These are phyloP conservation scores for Penicillium nucicola DNA, from an alignment of 495 filamentous ascomycete genomes.

Conservation along the genomic window DNA sequence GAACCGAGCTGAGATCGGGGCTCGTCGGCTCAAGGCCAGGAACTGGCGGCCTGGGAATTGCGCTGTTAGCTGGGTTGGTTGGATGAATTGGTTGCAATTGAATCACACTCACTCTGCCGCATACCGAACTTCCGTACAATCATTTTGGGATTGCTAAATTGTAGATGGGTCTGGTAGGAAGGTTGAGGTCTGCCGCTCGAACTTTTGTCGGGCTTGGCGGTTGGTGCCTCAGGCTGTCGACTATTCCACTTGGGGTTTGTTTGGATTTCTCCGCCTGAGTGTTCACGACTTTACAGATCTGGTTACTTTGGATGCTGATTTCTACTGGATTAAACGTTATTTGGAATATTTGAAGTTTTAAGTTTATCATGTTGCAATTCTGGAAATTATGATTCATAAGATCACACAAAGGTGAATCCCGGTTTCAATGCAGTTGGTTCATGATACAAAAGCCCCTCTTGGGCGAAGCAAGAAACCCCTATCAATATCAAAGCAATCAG, in stretches of 20 bases:
- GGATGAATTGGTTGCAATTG: background rate
- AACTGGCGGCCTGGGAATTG: slow-evolving; percentile 40
- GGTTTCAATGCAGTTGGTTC: slow-evolving; percentile 19
- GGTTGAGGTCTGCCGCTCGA: slow-evolving; percentile 29
- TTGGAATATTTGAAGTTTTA: background rate
- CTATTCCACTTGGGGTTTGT: slow-evolving; percentile 16
- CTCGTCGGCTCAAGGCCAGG: slow-evolving; percentile 34
- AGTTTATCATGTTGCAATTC: slow-evolving; percentile 6
- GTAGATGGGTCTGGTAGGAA: slow-evolving; percentile 12
- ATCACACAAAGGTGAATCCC: slow-evolving; percentile 1
- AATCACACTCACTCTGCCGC: slow-evolving; percentile 41
- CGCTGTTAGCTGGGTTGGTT: slow-evolving; percentile 2
- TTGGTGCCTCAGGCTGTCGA: slow-evolving; percentile 24
- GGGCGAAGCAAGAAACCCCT: background rate
- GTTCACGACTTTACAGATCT: too few relatives aligned
- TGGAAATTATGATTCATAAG: slow-evolving; percentile 3
- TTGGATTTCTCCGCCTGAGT: slow-evolving; percentile 4
- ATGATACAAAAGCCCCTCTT: slow-evolving; percentile 14
- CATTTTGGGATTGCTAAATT: slow-evolving; percentile 29
- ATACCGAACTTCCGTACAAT: slow-evolving; percentile 42
- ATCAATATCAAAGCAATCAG: slow-evolving; percentile 3
- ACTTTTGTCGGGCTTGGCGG: slow-evolving; percentile 46
- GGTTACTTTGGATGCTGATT: too few relatives aligned
- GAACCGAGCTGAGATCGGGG: slow-evolving; percentile 36
- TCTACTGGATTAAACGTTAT: too few relatives aligned